These are phyloP conservation scores for Hypoxylon perforatum DNA, from an alignment of 495 filamentous ascomycete genomes.

Conservation along the genomic window DNA sequence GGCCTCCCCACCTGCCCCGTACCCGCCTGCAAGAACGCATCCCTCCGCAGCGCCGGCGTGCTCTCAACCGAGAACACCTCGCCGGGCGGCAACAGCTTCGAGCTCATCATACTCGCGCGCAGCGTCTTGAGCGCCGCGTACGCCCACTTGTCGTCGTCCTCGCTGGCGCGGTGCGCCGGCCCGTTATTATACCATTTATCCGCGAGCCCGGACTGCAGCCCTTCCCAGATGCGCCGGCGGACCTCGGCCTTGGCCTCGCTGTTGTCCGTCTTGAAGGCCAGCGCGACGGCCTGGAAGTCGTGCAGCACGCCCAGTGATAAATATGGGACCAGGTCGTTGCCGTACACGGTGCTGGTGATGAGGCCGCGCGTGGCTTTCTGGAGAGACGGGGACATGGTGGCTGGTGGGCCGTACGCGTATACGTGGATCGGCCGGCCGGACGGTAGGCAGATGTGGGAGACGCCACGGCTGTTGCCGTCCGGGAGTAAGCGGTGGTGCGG, in stretches of 20 bases:
- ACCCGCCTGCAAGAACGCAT: slow-evolving; percentile 61
- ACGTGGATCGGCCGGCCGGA: slow-evolving; percentile 77
- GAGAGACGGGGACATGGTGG: slow-evolving; percentile 77
- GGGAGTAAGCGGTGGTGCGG: slow-evolving; percentile 56
- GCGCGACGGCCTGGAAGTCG: slow-evolving; percentile 76
- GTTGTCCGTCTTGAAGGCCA: slow-evolving; percentile 77
- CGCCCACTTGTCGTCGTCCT: slow-evolving; percentile 76
- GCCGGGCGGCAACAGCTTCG: slow-evolving; percentile 79
- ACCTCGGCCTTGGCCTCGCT: slow-evolving; percentile 73
- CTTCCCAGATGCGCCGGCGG: slow-evolving; percentile 71
- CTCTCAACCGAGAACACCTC: slow-evolving; percentile 80
- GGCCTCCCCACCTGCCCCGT: slow-evolving; percentile 65
- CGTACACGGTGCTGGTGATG: slow-evolving; percentile 79
- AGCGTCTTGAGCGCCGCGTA: slow-evolving; percentile 74
- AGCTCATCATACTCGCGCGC: slow-evolving; percentile 73
- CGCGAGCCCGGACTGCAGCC: slow-evolving; percentile 60
- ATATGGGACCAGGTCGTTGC: slow-evolving; percentile 77
- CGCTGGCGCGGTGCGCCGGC: slow-evolving; percentile 27
- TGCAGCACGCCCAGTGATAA: slow-evolving; percentile 80
- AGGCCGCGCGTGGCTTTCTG: slow-evolving; percentile 77
- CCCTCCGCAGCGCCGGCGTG: slow-evolving; percentile 66
- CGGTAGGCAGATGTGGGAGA: slow-evolving; percentile 64
- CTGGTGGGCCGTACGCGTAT: slow-evolving; percentile 82
- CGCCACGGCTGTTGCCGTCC: slow-evolving; percentile 28
- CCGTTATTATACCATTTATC: slow-evolving; percentile 57